phyloP scores from a whole-genome alignment of 2,329 filamentous ascomycete genomes.

The Diplodia scrobiculata region DNA sequence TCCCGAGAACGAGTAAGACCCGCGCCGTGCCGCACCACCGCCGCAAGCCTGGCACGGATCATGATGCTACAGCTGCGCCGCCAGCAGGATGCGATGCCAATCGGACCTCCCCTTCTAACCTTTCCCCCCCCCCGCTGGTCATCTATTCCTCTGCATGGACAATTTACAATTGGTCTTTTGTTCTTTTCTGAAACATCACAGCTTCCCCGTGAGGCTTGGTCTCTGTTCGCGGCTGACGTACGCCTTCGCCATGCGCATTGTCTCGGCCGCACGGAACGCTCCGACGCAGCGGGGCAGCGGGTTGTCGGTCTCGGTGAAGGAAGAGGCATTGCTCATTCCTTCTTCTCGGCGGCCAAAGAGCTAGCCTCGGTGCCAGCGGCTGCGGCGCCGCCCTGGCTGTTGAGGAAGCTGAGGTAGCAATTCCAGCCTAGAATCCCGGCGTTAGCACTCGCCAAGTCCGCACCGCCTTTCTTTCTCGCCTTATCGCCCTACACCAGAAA shows the following conservation, averaged over 20 bases:
- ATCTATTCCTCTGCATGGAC: background rate
- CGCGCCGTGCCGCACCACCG: background rate
- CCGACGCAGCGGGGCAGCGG: background rate
- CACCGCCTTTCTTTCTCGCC: conserved; percentile 10
- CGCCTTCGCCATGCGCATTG: background rate
- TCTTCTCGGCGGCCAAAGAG: conserved; percentile 24
- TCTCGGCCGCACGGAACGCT: conserved; percentile 3
- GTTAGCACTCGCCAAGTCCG: conserved; percentile 17
- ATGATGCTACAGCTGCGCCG: background rate
- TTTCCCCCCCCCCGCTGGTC: background rate
- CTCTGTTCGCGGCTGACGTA: background rate
- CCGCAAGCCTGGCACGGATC: conserved; percentile 3
- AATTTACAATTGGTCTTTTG: conserved; percentile 2
- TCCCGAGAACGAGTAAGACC: background rate
- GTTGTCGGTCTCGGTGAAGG: background rate
- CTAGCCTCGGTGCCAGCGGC: conserved; percentile 24
- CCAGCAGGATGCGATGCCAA: background rate
- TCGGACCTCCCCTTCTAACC: background rate
- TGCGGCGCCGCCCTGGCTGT: conserved; percentile 37
- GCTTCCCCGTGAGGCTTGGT: conserved; percentile 12
- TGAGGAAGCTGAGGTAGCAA: conserved; percentile 47
- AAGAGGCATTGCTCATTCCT: conserved; percentile 7
- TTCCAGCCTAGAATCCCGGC: conserved; percentile 42
- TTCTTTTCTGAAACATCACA: conserved; percentile 20
- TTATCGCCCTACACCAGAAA: conserved; percentile 20